Conservation (phyloP, 305 asterid genomes). For the Rubia peregrina region DNA sequence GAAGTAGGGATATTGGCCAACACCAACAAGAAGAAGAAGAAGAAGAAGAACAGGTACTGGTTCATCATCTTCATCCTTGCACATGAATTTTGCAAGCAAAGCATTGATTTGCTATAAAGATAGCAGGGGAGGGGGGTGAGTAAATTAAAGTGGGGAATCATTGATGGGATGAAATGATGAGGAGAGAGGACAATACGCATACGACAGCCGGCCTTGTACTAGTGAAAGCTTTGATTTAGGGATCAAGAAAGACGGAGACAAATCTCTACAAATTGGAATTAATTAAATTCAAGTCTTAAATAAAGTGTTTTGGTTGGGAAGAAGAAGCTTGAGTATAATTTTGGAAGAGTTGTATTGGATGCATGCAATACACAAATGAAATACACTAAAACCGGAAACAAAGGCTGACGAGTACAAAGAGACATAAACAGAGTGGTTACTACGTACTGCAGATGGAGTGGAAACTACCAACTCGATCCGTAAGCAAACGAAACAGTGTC, state of each 20-base stretch:
- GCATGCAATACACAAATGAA: neutral
- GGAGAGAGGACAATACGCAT: neutral
- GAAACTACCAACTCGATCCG: too few relatives aligned
- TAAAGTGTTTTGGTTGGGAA: neutral
- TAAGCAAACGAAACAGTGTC: too few relatives aligned
- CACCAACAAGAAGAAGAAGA: conserved; percentile 6
- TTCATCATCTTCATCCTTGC: neutral
- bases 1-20: conserved; percentile 14
- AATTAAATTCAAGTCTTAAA: too few relatives aligned
- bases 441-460: too few relatives aligned
- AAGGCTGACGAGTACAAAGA: too few relatives aligned
- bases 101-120: too few relatives aligned
- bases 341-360: neutral
- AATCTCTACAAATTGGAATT: too few relatives aligned
- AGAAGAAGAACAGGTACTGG: neutral
- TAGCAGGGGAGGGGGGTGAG: neutral
- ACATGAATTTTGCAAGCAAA: too few relatives aligned
- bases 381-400: neutral
- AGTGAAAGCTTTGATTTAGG: neutral
- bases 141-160: neutral
- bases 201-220: neutral
- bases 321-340: neutral
- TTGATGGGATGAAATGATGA: neutral
- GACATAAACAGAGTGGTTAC: too few relatives aligned
- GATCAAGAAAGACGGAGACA: neutral